Evolutionary conservation across 2,329 filamentous ascomycete species (phyloP).

Genomic region (Whalleya microplaca): DNA sequence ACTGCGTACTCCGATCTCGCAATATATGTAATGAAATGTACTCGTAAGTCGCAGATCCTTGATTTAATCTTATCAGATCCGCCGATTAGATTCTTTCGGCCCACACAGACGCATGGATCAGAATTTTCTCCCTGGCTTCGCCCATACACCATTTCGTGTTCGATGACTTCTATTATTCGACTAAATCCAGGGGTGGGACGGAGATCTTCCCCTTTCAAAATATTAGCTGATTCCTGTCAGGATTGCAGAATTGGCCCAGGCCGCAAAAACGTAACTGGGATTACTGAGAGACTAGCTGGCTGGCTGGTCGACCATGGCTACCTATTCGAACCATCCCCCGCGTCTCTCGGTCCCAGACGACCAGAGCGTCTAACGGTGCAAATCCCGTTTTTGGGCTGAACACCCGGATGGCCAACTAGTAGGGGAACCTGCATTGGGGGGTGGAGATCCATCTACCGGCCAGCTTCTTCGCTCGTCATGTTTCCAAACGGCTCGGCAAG

Average conservation of each 20-base stretch:
- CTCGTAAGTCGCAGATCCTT: constrained; percentile 17
- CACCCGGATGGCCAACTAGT: not conserved
- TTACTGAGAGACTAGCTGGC: too few species aligned
- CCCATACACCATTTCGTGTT: not conserved
- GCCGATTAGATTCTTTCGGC: constrained; percentile 35
- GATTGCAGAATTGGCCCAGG: not conserved
- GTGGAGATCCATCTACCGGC: constrained; percentile 6
- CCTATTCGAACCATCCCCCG: not conserved
- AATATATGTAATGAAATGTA: constrained; percentile 16
- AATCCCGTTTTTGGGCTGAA: not conserved
- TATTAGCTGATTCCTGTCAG: not conserved
- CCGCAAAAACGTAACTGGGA: too few species aligned
- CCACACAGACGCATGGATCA: constrained; percentile 14
- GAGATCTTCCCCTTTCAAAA: not conserved
- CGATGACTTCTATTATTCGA: not conserved
- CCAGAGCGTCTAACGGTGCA: not conserved
- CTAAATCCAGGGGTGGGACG: not conserved
- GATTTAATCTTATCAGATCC: constrained; percentile 39
- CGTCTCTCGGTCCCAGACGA: not conserved
- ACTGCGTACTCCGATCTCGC: constrained; percentile 32
- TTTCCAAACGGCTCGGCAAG: not conserved
- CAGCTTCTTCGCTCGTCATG: constrained; percentile 4
- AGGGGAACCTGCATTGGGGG: constrained; percentile 7
- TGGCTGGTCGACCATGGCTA: not conserved
- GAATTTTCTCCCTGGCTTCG: not conserved